A percentile compares a stretch with the other conserved stretches of the same genome.
phyloP scores from a whole-genome alignment of 2,329 filamentous ascomycete genomes.

The Boeremia exigua region DNA sequence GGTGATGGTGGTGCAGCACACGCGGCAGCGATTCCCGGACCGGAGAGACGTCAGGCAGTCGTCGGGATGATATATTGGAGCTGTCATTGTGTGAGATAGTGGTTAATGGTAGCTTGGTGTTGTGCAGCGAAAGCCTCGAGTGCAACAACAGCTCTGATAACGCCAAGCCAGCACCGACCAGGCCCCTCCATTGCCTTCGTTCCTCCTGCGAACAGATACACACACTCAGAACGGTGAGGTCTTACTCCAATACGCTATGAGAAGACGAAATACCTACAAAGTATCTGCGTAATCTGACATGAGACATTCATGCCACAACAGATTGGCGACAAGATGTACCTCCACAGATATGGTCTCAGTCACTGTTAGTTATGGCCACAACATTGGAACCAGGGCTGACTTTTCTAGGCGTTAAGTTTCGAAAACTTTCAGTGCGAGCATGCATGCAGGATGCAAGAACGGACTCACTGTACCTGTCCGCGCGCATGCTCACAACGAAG shows the following conservation, averaged over 20 bases:
- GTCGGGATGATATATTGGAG: not conserved
- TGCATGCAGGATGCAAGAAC: too few relatives aligned
- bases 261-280: not conserved
- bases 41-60: not conserved
- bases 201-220: not conserved
- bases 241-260: too few relatives aligned
- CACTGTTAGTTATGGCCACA: too few relatives aligned
- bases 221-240: not conserved
- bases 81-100: not conserved
- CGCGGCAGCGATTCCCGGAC: not conserved
- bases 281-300: too few relatives aligned
- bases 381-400: too few relatives aligned
- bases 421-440: too few relatives aligned
- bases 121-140: not conserved
- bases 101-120: not conserved
- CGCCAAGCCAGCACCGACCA: constrained; percentile 1
- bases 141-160: not conserved
- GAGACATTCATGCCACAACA: too few relatives aligned
- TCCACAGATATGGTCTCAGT: too few relatives aligned
- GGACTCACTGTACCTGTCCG: too few relatives aligned
- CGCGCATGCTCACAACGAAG: too few relatives aligned
- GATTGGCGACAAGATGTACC: too few relatives aligned
- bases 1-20: not conserved
- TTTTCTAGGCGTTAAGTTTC: too few relatives aligned
- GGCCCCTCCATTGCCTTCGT: not conserved